These are phyloP conservation scores for Phaffia tasmanica DNA, from an alignment of 768 basidiomycete species.

Conservation along the genomic window DNA sequence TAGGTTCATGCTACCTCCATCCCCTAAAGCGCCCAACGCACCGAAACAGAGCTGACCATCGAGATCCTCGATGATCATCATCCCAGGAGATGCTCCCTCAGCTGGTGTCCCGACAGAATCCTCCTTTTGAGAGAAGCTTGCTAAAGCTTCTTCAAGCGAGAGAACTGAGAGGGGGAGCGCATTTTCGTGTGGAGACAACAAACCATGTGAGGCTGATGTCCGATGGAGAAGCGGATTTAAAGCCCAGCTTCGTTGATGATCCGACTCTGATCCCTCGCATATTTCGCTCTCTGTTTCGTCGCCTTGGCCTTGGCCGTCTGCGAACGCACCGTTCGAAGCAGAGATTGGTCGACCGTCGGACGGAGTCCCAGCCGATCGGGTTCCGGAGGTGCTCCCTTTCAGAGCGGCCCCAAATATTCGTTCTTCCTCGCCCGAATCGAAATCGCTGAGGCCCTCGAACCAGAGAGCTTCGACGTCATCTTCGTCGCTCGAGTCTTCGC, in stretches of 20 bases:
- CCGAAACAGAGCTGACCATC: slow-evolving; percentile 24
- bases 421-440: neutral
- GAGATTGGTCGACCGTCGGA: neutral
- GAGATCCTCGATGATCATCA: slow-evolving; percentile 22
- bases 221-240: neutral
- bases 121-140: neutral
- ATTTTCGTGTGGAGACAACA: neutral
- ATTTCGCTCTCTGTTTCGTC: neutral
- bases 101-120: neutral
- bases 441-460: slow-evolving; percentile 15
- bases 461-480: slow-evolving; percentile 25
- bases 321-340: neutral
- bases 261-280: neutral
- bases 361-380: neutral
- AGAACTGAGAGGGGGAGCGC: neutral
- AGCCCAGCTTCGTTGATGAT: too few species aligned
- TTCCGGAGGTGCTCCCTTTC: slow-evolving; percentile 14
- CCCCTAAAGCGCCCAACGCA: slow-evolving; percentile 5
- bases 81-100: slow-evolving; percentile 5
- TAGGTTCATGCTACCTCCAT: neutral
- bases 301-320: neutral
- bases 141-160: slow-evolving; percentile 6
- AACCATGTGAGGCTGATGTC: neutral
- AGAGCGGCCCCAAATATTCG: neutral
- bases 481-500: slow-evolving; percentile 25